phyloP scores from a whole-genome alignment of 192 early-diverging fungal genomes.

The Gigaspora rosea region DNA sequence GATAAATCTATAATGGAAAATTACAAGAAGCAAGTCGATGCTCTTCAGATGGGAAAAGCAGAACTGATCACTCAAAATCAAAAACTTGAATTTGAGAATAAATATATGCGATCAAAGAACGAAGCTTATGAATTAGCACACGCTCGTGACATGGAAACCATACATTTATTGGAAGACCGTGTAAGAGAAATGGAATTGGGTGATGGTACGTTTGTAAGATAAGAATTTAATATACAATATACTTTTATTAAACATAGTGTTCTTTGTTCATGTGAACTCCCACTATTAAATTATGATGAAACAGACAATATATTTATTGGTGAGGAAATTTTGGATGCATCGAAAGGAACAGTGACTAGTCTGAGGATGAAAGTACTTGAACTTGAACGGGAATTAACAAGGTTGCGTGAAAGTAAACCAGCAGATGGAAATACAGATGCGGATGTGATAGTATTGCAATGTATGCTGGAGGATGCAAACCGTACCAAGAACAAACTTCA shows the following conservation, averaged over 20 bases:
- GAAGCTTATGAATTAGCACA: slow-evolving; percentile 66
- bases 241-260: slow-evolving; percentile 36
- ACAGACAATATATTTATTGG: slow-evolving; percentile 37
- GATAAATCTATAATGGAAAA: slow-evolving; percentile 84
- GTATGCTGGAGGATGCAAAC: slow-evolving; percentile 62
- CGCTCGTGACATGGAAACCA: slow-evolving; percentile 72
- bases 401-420: slow-evolving; percentile 29
- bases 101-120: slow-evolving; percentile 57
- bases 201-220: slow-evolving; percentile 42
- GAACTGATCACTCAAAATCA: slow-evolving; percentile 68
- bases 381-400: slow-evolving; percentile 62
- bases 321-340: slow-evolving; percentile 33
- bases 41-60: slow-evolving; percentile 73
- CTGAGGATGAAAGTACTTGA: slow-evolving; percentile 56
- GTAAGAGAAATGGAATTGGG: slow-evolving; percentile 80
- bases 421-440: slow-evolving; percentile 34
- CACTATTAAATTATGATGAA: slow-evolving; percentile 39
- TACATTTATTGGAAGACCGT: slow-evolving; percentile 75
- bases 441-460: slow-evolving; percentile 51
- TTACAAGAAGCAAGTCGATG: slow-evolving; percentile 79
- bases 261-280: slow-evolving; percentile 37
- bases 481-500: slow-evolving; percentile 61
- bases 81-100: slow-evolving; percentile 71
- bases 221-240: slow-evolving; percentile 29
- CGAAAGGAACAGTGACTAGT: slow-evolving; percentile 40